phyloP scores from a whole-genome alignment of 805 yeast genomes.

The Sungouiella thailandica region DNA sequence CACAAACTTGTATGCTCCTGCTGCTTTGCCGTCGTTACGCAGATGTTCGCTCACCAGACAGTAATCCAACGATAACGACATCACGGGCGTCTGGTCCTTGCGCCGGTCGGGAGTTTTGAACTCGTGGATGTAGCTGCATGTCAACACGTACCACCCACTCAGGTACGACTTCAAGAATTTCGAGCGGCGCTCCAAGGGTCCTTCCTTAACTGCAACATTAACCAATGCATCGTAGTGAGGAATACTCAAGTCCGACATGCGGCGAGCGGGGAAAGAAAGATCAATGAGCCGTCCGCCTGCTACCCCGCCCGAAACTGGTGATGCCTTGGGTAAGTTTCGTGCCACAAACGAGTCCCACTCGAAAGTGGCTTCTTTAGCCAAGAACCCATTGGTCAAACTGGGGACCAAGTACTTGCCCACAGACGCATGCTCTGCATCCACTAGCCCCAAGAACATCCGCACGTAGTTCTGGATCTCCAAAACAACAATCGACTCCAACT shows the following conservation, averaged over 20 bases:
- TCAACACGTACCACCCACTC: slow-evolving; percentile 84
- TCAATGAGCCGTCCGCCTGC: slow-evolving; percentile 34
- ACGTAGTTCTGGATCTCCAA: slow-evolving; percentile 81
- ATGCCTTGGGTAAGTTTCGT: slow-evolving; percentile 47
- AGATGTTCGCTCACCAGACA: slow-evolving; percentile 83
- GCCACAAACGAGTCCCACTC: slow-evolving; percentile 88
- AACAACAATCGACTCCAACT: slow-evolving; percentile 80
- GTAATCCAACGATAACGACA: slow-evolving; percentile 74
- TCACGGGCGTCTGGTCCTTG: slow-evolving; percentile 74
- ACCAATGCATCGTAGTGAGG: slow-evolving; percentile 66
- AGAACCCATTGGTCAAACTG: slow-evolving; percentile 49
- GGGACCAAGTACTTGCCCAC: slow-evolving; percentile 64
- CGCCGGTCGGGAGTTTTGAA: slow-evolving; percentile 79
- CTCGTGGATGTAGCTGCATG: slow-evolving; percentile 86
- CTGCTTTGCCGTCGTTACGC: slow-evolving; percentile 55
- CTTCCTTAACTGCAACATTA: slow-evolving; percentile 61
- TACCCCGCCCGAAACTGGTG: slow-evolving; percentile 23
- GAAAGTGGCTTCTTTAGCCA: slow-evolving; percentile 69
- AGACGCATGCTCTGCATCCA: slow-evolving; percentile 70
- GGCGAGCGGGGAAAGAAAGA: slow-evolving; percentile 33
- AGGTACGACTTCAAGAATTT: slow-evolving; percentile 90
- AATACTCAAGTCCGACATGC: slow-evolving; percentile 50
- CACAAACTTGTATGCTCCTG: slow-evolving; percentile 70
- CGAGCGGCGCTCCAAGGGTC: slow-evolving; percentile 82
- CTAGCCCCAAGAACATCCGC: slow-evolving; percentile 61